phyloP scores from a whole-genome alignment of 2,329 filamentous ascomycete species.

The Nakataea oryzae region DNA sequence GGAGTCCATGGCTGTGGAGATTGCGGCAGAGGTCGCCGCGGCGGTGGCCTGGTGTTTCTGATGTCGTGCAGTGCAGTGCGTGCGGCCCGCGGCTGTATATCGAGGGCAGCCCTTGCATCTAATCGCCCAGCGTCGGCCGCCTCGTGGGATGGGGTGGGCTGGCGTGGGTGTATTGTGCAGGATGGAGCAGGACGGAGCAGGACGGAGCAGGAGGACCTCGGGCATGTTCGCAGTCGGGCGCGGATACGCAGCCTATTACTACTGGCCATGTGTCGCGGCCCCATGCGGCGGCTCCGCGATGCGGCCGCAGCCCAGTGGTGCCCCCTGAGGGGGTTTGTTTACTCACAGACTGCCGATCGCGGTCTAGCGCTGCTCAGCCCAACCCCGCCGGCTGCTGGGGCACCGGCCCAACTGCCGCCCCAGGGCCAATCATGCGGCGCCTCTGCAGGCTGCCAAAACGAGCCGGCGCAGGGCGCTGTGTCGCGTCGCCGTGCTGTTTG shows the following conservation, averaged over 20 bases:
- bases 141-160: too few species aligned
- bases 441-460: neutral
- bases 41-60: too few species aligned
- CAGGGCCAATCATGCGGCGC: conserved; percentile 1
- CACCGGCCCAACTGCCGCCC: neutral
- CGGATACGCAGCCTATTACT: neutral
- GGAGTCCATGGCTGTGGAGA: conserved; percentile 19
- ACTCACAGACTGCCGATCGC: conserved; percentile 26
- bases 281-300: conserved; percentile 4
- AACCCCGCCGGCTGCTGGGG: neutral
- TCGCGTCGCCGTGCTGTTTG: too few species aligned
- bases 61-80: too few species aligned
- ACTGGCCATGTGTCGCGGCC: neutral
- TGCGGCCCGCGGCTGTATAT: neutral
- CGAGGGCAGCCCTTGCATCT: too few species aligned
- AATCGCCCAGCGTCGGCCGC: too few species aligned
- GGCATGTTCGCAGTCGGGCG: neutral
- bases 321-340: conserved; percentile 26
- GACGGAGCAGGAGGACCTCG: too few species aligned
- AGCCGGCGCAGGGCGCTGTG: neutral
- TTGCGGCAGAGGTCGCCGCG: too few species aligned
- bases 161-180: too few species aligned
- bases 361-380: conserved; percentile 19
- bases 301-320: conserved; percentile 2
- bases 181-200: too few species aligned